Percentiles rank a stretch among this genome's conserved stretches.
Evolutionary conservation across 1,284 basidiomycete genomes (phyloP).

Genomic region (Ceratobasidium sp.): DNA sequence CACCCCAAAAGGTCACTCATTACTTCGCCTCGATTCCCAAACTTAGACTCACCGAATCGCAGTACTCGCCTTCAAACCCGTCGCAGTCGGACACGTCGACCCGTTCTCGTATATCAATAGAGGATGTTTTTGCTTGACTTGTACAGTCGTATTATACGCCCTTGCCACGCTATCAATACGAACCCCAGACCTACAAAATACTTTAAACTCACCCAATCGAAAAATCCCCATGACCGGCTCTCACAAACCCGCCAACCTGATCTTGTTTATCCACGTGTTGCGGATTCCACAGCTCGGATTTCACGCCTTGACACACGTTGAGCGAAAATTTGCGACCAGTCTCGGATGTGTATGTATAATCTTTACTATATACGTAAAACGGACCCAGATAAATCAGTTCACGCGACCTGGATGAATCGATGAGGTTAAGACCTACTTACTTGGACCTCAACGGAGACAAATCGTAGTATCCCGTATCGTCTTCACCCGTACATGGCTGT

Average conservation of each 20-base stretch:
- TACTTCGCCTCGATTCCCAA: constrained; percentile 47
- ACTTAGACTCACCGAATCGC: constrained; percentile 70
- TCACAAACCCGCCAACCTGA: constrained; percentile 70
- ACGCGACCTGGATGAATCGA: constrained; percentile 20
- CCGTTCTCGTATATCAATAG: constrained; percentile 70
- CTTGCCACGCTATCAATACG: constrained; percentile 56
- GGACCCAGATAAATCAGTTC: constrained; percentile 18
- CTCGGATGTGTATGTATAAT: constrained; percentile 67
- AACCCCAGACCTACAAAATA: not conserved
- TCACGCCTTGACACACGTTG: constrained; percentile 73
- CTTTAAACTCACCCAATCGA: constrained; percentile 65
- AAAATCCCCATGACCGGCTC: constrained; percentile 74
- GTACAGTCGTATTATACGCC: constrained; percentile 71
- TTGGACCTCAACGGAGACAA: constrained; percentile 42
- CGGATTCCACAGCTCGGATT: constrained; percentile 69
- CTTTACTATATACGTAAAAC: constrained; percentile 63
- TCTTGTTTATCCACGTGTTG: constrained; percentile 67
- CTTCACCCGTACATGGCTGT: constrained; percentile 39
- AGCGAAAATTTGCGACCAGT: constrained; percentile 66
- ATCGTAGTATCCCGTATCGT: constrained; percentile 41
- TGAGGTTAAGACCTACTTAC: constrained; percentile 19
- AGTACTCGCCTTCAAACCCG: constrained; percentile 67
- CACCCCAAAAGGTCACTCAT: constrained; percentile 59
- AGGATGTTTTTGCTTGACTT: constrained; percentile 63
- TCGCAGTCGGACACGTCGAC: constrained; percentile 67